Conservation (phyloP, 305 asterid species). For the Fraxinus baroniana region DNA sequence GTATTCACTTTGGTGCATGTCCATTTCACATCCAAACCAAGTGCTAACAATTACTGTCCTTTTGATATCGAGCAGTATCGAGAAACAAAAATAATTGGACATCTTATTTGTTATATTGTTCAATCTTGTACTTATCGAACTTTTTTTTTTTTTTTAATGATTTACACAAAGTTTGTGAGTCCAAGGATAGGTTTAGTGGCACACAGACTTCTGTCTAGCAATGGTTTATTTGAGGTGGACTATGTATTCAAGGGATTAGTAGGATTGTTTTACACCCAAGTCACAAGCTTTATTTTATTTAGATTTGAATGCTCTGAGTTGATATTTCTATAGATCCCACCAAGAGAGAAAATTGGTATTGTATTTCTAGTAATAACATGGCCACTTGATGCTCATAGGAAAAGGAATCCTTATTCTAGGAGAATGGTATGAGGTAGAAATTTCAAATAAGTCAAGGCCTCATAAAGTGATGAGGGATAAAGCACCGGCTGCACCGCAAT, state of each 20-base stretch:
- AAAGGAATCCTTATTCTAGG: background rate
- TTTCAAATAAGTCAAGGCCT: background rate
- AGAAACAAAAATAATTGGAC: background rate
- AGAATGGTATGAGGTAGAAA: background rate
- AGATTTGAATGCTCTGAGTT: background rate
- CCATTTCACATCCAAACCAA: slow-evolving; percentile 28
- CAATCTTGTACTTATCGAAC: background rate
- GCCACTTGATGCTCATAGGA: background rate
- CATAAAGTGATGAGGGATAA: background rate
- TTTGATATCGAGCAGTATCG: background rate
- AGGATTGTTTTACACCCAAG: background rate
- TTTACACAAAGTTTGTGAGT: background rate
- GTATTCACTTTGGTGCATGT: slow-evolving; percentile 19
- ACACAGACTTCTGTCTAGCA: background rate
- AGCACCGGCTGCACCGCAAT: background rate
- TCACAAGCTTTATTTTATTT: background rate
- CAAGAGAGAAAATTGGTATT: background rate
- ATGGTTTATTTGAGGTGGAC: background rate
- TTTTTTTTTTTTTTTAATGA: background rate
- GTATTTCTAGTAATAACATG: background rate
- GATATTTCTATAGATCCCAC: background rate
- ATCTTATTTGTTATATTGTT: background rate
- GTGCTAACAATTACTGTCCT: background rate
- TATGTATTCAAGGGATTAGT: background rate
- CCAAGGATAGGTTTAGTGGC: background rate